Conservation (phyloP, 495 filamentous ascomycete genomes). For the Collariella sp. region DNA sequence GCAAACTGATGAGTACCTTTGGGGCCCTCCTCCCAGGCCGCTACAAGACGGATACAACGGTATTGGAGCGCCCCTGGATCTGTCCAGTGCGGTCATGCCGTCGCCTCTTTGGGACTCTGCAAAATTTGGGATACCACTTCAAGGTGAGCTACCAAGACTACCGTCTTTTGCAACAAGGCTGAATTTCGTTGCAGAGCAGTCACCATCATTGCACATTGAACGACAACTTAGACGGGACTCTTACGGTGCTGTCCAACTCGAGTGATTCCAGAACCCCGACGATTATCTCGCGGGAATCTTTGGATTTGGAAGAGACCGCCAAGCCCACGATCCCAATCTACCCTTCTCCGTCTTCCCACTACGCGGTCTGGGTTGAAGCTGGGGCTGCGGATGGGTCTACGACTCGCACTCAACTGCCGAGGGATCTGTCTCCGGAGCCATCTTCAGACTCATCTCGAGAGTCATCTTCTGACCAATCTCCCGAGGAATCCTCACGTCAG, state of each 20-base stretch:
- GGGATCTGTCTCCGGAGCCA: no score
- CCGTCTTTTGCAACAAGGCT: background rate
- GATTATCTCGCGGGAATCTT: background rate
- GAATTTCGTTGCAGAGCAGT: background rate
- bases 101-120: background rate
- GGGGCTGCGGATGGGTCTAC: background rate
- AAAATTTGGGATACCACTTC: slow-evolving; percentile 17
- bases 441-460: no score
- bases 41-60: slow-evolving; percentile 6
- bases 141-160: background rate
- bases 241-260: slow-evolving; percentile 2
- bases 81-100: slow-evolving; percentile 20
- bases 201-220: slow-evolving; percentile 11
- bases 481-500: no score
- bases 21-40: slow-evolving; percentile 12
- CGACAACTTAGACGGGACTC: slow-evolving; percentile 20
- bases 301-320: background rate
- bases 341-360: background rate
- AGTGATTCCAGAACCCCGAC: background rate
- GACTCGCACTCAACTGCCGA: no score
- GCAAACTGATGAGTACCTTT: background rate
- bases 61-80: slow-evolving; percentile 16
- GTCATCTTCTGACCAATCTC: no score
- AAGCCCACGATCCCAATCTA: background rate
- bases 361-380: background rate